Evolutionary conservation across 2,329 filamentous ascomycete species (phyloP), one percentile per base, ranked within the genome.

Genomic region (Acrocalymma vagum): DNA sequence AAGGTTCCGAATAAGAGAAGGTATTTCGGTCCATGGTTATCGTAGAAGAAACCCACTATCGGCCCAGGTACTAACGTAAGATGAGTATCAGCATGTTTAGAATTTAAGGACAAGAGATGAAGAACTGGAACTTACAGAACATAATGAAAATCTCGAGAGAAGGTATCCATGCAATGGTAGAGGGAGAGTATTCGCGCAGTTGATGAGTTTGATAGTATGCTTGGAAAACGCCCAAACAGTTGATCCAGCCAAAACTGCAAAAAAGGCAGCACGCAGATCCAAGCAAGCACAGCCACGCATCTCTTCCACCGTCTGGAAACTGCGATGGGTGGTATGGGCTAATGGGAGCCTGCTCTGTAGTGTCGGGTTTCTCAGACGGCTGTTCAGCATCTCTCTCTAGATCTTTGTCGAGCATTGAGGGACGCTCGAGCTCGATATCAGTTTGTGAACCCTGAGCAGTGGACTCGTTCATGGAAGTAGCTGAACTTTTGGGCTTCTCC

Each of bases 41-140:
- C 86, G 51, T 79, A 87, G 0, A 85, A 30, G 26, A 79, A 81
- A 1, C 86, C 86, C n/a, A 84, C 77, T 6, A 88, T 54, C 0
- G 83, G 82, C 0, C 84, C 83, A 48, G 78, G 53, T 4, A 59
- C 26, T 14, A 46, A 46, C 9, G 23, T n/a, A 25, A 25, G 23
- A 25, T 25, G n/a, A n/a, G 23, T 9, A 9, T 9, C 23, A 25
- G 23, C 9, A 9, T n/a, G n/a, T n/a, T n/a, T n/a, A n/a, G n/a
- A n/a, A n/a, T n/a, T n/a, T n/a, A n/a, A n/a, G n/a, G n/a, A n/a
- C n/a, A n/a, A n/a, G n/a, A n/a, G n/a, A n/a, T n/a, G n/a, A n/a
- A n/a, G n/a, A n/a, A n/a, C n/a, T 25, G n/a, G 23, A 25, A 25
- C 23, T 25, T 25, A n/a, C n/a, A 25, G 28, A 80, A 78, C 72